Base-by-base conservation (phyloP, 2,329 filamentous ascomycete species). In the Neurospora sp. region DNA sequence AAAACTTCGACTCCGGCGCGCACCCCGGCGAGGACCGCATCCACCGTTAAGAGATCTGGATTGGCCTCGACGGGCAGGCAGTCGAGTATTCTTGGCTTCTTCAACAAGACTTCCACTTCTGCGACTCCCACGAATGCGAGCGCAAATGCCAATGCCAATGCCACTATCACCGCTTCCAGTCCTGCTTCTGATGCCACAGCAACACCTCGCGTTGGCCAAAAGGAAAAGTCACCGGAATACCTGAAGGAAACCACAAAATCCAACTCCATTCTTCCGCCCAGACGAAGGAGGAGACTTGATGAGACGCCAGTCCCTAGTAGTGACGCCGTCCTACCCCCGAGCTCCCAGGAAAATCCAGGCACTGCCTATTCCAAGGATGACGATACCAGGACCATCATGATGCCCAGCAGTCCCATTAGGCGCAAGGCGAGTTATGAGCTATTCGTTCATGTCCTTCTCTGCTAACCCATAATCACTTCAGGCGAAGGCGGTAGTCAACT, bases 221-320 rank as follows among this genome's bases (percentile, higher is more conserved):
- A 71, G 68, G 73, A 72, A 66, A 77, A 77, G 5, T 72, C 81
- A 15, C 77, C 79, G 3, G 79, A 79, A 66, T 82, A 79, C 70
- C 78, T 84, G 62, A 83, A 83, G 68, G 83, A 85, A 75, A 81
- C 82, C 23, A 82, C 80, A n/a, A 84, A 84, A 67, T 81, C 81
- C 72, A 84, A 83, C 69, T 78, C 81, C 1, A 78, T 79, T 62
- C 52, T 33, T 2, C 52, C 52, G 77, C 75, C 81, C 73, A 74
- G 78, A 73, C 72, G 78, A 74, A 75, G 83, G 76, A 75, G 80
- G 75, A 71, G 80, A 75, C 70, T 81, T 43, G 84, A 83, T 70
- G 81, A 90, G 70, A 94, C 92, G 0, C 92, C 93, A 4, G 86
- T 91, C 6, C 91, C 93, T 5, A 97, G 92, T 79, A 96, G 93